phyloP scores from a whole-genome alignment of 1,284 basidiomycete genomes.

The Volvariella volvacea region DNA sequence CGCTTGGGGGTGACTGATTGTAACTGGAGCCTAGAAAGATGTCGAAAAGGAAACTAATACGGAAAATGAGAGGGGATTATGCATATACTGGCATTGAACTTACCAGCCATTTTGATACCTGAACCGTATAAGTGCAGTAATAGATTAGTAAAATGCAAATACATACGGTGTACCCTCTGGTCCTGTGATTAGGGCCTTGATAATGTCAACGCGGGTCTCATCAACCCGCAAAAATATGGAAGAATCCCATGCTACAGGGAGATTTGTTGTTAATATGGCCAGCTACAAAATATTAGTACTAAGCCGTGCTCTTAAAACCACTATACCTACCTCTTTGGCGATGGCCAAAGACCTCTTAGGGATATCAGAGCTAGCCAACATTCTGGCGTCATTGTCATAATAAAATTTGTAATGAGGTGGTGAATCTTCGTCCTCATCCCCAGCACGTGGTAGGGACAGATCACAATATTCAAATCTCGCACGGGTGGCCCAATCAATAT shows the following conservation, averaged over 20 bases:
- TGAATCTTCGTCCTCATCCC: slow-evolving; percentile 35
- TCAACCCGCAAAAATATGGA: slow-evolving; percentile 85
- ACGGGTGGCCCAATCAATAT: slow-evolving; percentile 76
- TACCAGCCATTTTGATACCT: slow-evolving; percentile 84
- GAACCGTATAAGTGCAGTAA: slow-evolving; percentile 5
- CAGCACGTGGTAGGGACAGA: slow-evolving; percentile 43
- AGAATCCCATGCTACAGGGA: slow-evolving; percentile 87
- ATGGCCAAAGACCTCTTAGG: slow-evolving; percentile 86
- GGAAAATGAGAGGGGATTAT: slow-evolving; percentile 16
- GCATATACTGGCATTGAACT: slow-evolving; percentile 21
- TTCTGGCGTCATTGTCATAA: slow-evolving; percentile 73
- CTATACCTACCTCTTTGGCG: slow-evolving; percentile 70
- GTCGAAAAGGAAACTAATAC: slow-evolving; percentile 68
- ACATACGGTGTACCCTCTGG: slow-evolving; percentile 88
- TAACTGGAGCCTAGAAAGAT: slow-evolving; percentile 83
- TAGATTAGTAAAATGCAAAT: slow-evolving; percentile 4
- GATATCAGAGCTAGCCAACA: slow-evolving; percentile 73
- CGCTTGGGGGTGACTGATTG: slow-evolving; percentile 74
- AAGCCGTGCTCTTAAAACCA: slow-evolving; percentile 2
- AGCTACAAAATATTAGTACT: slow-evolving; percentile 43
- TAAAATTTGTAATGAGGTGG: slow-evolving; percentile 72
- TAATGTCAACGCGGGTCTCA: slow-evolving; percentile 82
- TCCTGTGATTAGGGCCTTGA: slow-evolving; percentile 86
- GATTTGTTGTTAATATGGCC: slow-evolving; percentile 81
- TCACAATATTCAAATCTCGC: slow-evolving; percentile 87